A percentile compares a stretch with the other conserved stretches of the same genome.
These are phyloP conservation scores for Daucus carota DNA, from an alignment of 129 eudicot genomes.

Conservation along the genomic window DNA sequence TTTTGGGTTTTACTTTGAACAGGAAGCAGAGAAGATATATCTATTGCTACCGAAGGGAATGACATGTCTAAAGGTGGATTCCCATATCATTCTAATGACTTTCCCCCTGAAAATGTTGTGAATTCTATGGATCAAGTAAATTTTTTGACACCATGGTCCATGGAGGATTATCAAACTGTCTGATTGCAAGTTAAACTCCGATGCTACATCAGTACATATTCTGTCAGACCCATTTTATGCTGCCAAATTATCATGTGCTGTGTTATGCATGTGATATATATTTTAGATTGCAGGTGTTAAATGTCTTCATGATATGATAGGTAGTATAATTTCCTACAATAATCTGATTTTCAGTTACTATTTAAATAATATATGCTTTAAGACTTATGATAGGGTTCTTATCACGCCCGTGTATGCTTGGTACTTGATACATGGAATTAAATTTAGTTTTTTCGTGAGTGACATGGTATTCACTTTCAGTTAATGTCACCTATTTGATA, in stretches of 20 bases:
- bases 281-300: background rate
- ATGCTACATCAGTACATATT: constrained; percentile 18
- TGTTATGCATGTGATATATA: background rate
- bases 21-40: constrained; percentile 77
- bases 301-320: background rate
- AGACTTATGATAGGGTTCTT: background rate
- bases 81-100: too few species aligned
- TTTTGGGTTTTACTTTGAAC: constrained; percentile 3
- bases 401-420: background rate
- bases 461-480: background rate
- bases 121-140: constrained; percentile 19
- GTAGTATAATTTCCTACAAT: background rate
- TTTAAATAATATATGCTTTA: too few species aligned
- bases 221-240: background rate
- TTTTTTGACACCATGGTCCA: constrained; percentile 10
- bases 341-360: background rate
- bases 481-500: background rate
- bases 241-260: background rate
- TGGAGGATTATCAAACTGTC: constrained; percentile 23
- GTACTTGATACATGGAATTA: background rate
- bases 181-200: constrained; percentile 24
- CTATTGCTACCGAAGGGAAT: constrained; percentile 29
- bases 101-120: constrained; percentile 25
- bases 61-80: constrained; percentile 38
- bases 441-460: background rate